A percentile compares a stretch with the other conserved stretches of the same genome.
phyloP scores from a whole-genome alignment of 352 stramenopile species.

The Globisporangium spiculum region DNA sequence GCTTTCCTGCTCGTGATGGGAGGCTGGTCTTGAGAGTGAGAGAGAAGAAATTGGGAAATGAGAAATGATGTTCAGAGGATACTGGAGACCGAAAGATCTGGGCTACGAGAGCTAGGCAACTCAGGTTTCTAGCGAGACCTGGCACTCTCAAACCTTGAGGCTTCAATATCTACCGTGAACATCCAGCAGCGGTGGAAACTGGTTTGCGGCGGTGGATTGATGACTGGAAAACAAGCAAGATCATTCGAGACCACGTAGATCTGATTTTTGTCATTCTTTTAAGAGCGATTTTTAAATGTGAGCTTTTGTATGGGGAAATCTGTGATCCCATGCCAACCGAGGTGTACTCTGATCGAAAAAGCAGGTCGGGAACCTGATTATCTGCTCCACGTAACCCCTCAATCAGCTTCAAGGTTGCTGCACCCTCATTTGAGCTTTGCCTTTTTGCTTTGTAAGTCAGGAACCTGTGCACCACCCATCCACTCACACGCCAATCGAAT shows the following conservation, averaged over 20 bases:
- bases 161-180: too few species aligned
- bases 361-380: background rate
- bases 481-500: conserved; percentile 26
- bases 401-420: background rate
- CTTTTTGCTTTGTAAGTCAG: background rate
- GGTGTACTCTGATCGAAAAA: background rate
- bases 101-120: too few species aligned
- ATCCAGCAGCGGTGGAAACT: background rate
- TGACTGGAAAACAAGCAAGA: background rate
- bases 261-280: background rate
- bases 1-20: background rate
- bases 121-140: too few species aligned
- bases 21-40: background rate
- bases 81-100: too few species aligned
- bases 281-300: background rate
- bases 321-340: background rate
- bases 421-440: background rate
- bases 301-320: background rate
- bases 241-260: background rate
- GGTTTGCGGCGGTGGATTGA: background rate
- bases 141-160: too few species aligned
- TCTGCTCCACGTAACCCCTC: background rate
- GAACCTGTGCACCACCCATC: background rate
- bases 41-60: background rate
- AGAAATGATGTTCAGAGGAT: background rate